Evolutionary conservation across 2,329 filamentous ascomycete species (phyloP).

Genomic region (Pseudogymnoascus pannorum): DNA sequence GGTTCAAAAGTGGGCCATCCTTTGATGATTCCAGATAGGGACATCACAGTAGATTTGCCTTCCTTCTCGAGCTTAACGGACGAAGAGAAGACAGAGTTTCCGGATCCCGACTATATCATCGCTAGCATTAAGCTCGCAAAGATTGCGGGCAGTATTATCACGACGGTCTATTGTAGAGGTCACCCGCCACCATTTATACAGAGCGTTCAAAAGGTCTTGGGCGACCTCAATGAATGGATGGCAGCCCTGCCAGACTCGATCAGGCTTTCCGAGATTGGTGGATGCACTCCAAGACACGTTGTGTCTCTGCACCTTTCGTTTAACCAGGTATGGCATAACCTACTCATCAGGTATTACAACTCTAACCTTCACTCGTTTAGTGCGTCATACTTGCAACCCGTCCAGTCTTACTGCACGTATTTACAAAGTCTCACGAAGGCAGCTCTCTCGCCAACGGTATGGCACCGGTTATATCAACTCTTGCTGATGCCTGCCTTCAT

Average conservation of each 20-base stretch:
- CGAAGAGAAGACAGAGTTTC: slow-evolving; percentile 28
- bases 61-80: slow-evolving; percentile 29
- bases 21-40: slow-evolving; percentile 40
- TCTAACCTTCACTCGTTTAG: not conserved
- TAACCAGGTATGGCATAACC: not conserved
- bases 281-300: slow-evolving; percentile 25
- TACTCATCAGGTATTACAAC: not conserved
- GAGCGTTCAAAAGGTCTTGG: slow-evolving; percentile 31
- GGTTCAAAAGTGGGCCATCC: slow-evolving; percentile 42
- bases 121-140: slow-evolving; percentile 35
- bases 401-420: not conserved
- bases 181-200: slow-evolving; percentile 14
- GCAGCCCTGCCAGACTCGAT: slow-evolving; percentile 29
- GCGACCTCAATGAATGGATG: slow-evolving; percentile 32
- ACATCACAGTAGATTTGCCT: slow-evolving; percentile 38
- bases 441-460: not conserved
- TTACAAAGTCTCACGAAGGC: not conserved
- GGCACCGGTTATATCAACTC: slow-evolving; percentile 26
- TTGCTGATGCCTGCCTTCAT: slow-evolving; percentile 38
- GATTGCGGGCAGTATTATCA: slow-evolving; percentile 28
- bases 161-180: slow-evolving; percentile 12
- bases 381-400: not conserved
- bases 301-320: not conserved
- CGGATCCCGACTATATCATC: slow-evolving; percentile 31
- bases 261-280: slow-evolving; percentile 27